phyloP scores from a whole-genome alignment of 2,329 filamentous ascomycete species.

The Epicoccum nigrum region DNA sequence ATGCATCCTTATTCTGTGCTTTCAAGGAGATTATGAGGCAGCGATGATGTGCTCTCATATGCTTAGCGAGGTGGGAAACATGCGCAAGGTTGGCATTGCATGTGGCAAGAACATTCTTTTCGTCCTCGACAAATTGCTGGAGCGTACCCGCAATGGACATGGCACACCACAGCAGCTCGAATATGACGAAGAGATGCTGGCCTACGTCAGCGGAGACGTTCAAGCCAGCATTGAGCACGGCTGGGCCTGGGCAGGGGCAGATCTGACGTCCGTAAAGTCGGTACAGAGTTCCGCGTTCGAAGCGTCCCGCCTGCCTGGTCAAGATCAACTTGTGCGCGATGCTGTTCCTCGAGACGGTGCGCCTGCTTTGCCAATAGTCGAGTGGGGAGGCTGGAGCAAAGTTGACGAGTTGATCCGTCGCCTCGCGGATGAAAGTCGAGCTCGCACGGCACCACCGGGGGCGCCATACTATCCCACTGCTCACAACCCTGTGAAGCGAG shows the following conservation, averaged over 20 bases:
- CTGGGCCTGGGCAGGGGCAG: constrained; percentile 76
- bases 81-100: constrained; percentile 73
- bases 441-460: constrained; percentile 28
- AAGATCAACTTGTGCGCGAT: constrained; percentile 40
- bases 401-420: constrained; percentile 69
- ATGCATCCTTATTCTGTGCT: constrained; percentile 78
- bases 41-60: constrained; percentile 76
- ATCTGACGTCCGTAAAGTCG: constrained; percentile 28
- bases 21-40: constrained; percentile 73
- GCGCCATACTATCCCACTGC: constrained; percentile 43
- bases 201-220: constrained; percentile 83
- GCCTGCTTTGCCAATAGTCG: constrained; percentile 61
- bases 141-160: constrained; percentile 57
- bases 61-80: constrained; percentile 71
- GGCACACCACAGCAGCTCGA: constrained; percentile 53
- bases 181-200: constrained; percentile 84
- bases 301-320: constrained; percentile 12
- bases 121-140: constrained; percentile 72
- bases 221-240: constrained; percentile 78
- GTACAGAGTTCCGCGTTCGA: background rate
- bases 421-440: constrained; percentile 57
- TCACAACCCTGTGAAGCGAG: constrained; percentile 47
- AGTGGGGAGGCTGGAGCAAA: constrained; percentile 82
- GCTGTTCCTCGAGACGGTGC: constrained; percentile 56
- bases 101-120: constrained; percentile 84